These are phyloP conservation scores for Trypanosoma cruzi DNA, from an alignment of 208 protist genomes.

Conservation along the genomic window DNA sequence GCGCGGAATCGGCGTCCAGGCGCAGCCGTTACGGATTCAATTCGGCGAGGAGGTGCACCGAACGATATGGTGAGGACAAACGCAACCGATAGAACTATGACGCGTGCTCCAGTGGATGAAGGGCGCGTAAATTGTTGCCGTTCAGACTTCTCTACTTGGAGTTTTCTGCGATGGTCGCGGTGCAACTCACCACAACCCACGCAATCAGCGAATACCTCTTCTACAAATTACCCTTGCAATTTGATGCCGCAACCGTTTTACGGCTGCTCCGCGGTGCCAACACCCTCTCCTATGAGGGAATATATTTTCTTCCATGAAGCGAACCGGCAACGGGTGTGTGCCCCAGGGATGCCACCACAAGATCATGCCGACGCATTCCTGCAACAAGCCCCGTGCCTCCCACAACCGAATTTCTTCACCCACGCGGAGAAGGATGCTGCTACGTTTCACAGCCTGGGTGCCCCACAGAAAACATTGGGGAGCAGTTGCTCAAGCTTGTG, in stretches of 20 bases:
- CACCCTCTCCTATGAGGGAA: background rate
- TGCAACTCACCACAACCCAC: background rate
- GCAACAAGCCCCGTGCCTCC: background rate
- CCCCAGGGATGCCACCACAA: background rate
- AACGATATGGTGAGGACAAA: too few relatives aligned
- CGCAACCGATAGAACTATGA: too few relatives aligned
- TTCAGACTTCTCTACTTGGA: too few relatives aligned
- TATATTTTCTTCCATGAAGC: background rate
- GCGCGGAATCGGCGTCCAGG: too few relatives aligned
- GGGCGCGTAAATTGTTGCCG: too few relatives aligned
- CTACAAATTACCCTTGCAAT: background rate
- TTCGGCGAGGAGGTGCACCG: too few relatives aligned
- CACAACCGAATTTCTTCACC: background rate
- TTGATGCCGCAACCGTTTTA: background rate
- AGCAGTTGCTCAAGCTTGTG: background rate
- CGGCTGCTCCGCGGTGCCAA: background rate
- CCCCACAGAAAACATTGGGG: background rate
- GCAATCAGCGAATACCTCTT: background rate
- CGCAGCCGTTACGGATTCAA: constrained; percentile 38
- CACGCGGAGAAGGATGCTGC: background rate
- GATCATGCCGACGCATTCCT: background rate
- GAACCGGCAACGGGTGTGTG: background rate
- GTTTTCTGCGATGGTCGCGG: too few relatives aligned
- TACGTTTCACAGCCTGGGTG: background rate
- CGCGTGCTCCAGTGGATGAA: too few relatives aligned